Conservation (phyloP, 2,329 filamentous ascomycete species). For the Camillea tinctor region DNA sequence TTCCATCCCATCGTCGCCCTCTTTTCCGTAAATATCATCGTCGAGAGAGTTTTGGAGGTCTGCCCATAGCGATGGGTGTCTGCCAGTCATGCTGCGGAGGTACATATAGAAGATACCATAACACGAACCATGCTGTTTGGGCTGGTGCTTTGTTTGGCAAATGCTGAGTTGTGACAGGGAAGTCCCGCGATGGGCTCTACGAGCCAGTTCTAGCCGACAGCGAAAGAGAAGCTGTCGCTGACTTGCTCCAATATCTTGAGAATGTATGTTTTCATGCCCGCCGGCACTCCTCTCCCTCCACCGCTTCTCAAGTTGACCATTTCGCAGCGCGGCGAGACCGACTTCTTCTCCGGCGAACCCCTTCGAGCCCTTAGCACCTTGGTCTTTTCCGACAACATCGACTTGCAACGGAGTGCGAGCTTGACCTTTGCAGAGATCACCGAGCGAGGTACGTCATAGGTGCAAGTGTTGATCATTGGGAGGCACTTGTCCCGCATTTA, state of each 20-base stretch:
- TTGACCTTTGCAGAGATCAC: slow-evolving; percentile 99
- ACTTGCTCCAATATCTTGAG: slow-evolving; percentile 92
- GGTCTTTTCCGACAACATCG: slow-evolving; percentile 98
- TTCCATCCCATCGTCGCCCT: not conserved
- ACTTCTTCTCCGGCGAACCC: slow-evolving; percentile 97
- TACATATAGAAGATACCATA: slow-evolving; percentile 14
- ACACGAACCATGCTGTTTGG: slow-evolving; percentile 1
- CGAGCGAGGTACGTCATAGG: slow-evolving; percentile 72
- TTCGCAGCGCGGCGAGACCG: slow-evolving; percentile 83
- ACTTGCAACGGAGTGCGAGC: slow-evolving; percentile 94
- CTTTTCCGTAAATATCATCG: slow-evolving; percentile 2
- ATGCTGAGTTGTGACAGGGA: slow-evolving; percentile 51
- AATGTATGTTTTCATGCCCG: slow-evolving; percentile 65
- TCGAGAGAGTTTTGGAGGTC: slow-evolving; percentile 7
- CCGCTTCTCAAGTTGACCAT: slow-evolving; percentile 29
- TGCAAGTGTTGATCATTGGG: not conserved
- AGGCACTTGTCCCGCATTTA: not conserved
- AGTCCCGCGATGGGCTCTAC: slow-evolving; percentile 77
- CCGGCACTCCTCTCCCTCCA: not conserved
- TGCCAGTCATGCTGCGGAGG: slow-evolving; percentile 39
- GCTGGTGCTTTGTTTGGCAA: slow-evolving; percentile 4
- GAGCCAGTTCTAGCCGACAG: slow-evolving; percentile 90
- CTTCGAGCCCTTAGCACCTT: slow-evolving; percentile 91
- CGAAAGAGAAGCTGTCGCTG: slow-evolving; percentile 94
- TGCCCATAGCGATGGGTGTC: slow-evolving; percentile 32